Evolutionary conservation across 352 stramenopile species (phyloP).

Genomic region (Pythium dissotocum): DNA sequence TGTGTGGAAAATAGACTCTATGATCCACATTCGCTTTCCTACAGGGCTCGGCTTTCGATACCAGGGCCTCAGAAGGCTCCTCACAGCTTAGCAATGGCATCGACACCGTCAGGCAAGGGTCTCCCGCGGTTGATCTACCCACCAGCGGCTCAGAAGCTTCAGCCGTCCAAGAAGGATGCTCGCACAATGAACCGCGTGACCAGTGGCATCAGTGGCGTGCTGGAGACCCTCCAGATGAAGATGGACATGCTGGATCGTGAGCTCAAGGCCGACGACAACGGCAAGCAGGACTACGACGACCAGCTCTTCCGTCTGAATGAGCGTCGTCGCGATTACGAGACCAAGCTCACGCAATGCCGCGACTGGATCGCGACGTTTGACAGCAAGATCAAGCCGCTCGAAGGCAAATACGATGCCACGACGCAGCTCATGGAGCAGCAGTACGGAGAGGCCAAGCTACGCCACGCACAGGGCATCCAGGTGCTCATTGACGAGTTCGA

Average conservation of each 20-base stretch:
- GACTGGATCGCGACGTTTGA: constrained; percentile 73
- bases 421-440: constrained; percentile 76
- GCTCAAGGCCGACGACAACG: constrained; percentile 75
- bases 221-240: constrained; percentile 59
- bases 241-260: constrained; percentile 66
- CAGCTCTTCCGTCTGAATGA: constrained; percentile 64
- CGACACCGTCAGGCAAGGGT: constrained; percentile 17
- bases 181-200: constrained; percentile 73
- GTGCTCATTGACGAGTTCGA: constrained; percentile 89
- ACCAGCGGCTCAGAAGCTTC: constrained; percentile 39
- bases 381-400: constrained; percentile 69
- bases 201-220: constrained; percentile 62
- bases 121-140: constrained; percentile 59
- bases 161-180: constrained; percentile 54
- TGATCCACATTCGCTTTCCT: not conserved
- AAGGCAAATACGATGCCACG: constrained; percentile 69
- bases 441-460: constrained; percentile 86
- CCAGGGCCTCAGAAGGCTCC: not conserved
- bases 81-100: constrained; percentile 1
- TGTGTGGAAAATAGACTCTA: not conserved
- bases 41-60: too few relatives aligned
- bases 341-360: constrained; percentile 50
- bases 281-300: constrained; percentile 79
- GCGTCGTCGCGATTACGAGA: constrained; percentile 50
- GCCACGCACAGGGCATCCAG: constrained; percentile 79